These are phyloP conservation scores for Leucosporidium yakuticum DNA, from an alignment of 768 basidiomycete genomes.

Conservation along the genomic window DNA sequence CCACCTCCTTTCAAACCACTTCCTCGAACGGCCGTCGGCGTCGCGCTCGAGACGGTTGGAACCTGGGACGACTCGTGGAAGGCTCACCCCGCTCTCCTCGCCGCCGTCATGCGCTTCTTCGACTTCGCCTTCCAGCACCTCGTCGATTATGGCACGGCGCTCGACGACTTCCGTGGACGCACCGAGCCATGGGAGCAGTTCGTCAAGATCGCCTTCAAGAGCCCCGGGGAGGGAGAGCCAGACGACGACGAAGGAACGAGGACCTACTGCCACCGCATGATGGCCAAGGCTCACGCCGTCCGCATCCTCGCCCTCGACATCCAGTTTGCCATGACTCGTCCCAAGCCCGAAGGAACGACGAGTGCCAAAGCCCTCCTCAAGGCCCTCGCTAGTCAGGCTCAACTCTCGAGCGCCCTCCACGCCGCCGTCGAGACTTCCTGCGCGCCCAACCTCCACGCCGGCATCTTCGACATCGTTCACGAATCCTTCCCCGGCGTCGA, in stretches of 20 bases:
- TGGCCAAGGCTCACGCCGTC: conserved; percentile 67
- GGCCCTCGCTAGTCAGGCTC: conserved; percentile 9
- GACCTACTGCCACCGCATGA: conserved; percentile 58
- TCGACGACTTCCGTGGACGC: conserved; percentile 57
- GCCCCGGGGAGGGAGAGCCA: conserved; percentile 40
- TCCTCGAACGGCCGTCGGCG: conserved; percentile 56
- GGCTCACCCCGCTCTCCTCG: conserved; percentile 65
- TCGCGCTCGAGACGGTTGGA: conserved; percentile 60
- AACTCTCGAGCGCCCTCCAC: conserved; percentile 18
- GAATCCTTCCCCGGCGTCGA: conserved; percentile 56
- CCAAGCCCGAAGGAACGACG: conserved; percentile 3
- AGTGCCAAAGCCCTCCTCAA: conserved; percentile 24
- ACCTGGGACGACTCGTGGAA: conserved; percentile 73
- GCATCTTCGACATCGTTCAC: conserved; percentile 52
- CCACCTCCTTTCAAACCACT: conserved; percentile 9
- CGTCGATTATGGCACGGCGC: conserved; percentile 59
- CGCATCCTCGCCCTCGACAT: conserved; percentile 71
- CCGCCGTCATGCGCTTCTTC: conserved; percentile 68
- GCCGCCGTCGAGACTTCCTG: conserved; percentile 50
- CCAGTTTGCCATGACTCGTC: conserved; percentile 39
- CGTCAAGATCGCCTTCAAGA: conserved; percentile 55
- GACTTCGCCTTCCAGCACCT: conserved; percentile 74
- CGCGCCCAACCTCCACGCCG: conserved; percentile 65
- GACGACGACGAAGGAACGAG: conserved; percentile 56
- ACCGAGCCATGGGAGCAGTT: conserved; percentile 50